Percentiles rank a stretch among this genome's conserved stretches.
Evolutionary conservation across 257 asterid genomes (phyloP).

Genomic region (Salvia rosmarinus): DNA sequence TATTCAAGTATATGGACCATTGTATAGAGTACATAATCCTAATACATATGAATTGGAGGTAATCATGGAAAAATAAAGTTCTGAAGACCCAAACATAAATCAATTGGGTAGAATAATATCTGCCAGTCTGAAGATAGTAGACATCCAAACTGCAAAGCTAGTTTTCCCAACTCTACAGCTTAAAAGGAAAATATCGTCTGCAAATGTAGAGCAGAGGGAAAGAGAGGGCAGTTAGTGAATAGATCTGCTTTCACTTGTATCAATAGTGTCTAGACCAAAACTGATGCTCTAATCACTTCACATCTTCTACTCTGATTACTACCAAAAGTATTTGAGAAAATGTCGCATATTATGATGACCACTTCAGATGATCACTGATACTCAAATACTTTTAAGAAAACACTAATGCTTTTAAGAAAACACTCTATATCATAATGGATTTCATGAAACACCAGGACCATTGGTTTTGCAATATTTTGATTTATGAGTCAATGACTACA

Average conservation of each 20-base stretch:
- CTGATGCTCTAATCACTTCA: not conserved
- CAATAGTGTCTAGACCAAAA: not conserved
- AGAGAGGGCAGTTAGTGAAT: not conserved
- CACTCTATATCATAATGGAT: not conserved
- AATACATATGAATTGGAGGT: not conserved
- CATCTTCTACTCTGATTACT: not conserved
- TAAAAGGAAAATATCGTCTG: not conserved
- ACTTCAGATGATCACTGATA: not conserved
- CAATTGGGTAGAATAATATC: not conserved
- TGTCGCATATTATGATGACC: not conserved
- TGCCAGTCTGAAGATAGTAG: not conserved
- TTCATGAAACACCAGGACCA: not conserved
- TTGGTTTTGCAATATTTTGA: not conserved
- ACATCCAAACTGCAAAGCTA: not conserved
- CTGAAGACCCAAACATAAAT: slow-evolving; percentile 1
- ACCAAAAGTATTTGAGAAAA: not conserved
- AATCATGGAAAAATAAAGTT: slow-evolving; percentile 5
- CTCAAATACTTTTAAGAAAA: not conserved
- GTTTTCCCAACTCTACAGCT: slow-evolving; percentile 12
- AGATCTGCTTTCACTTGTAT: not conserved
- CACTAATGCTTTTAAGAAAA: not conserved
- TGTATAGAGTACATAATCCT: not conserved
- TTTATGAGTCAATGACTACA: too few relatives aligned
- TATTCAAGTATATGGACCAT: slow-evolving; percentile 4
- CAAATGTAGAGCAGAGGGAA: slow-evolving; percentile 11